Evolutionary conservation across 805 yeast genomes (phyloP).

Genomic region (Pichia occidentalis): DNA sequence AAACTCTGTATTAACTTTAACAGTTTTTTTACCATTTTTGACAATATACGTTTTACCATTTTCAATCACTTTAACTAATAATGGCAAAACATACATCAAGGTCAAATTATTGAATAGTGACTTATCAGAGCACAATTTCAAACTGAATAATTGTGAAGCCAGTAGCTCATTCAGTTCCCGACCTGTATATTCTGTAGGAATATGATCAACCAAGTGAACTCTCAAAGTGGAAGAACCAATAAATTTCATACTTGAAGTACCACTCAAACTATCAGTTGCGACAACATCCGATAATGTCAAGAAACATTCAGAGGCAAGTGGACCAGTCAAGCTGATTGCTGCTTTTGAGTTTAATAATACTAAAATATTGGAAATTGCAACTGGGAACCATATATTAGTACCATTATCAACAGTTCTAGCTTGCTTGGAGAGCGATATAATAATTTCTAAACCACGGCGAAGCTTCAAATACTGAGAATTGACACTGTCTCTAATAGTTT

Average conservation of each 20-base stretch:
- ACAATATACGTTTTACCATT: constrained; percentile 55
- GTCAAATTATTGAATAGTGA: constrained; percentile 61
- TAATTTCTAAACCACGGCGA: constrained; percentile 45
- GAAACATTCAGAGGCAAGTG: constrained; percentile 42
- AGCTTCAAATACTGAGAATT: constrained; percentile 32
- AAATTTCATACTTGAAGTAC: constrained; percentile 39
- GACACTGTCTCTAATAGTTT: constrained; percentile 45
- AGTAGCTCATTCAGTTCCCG: constrained; percentile 50
- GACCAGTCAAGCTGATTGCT: constrained; percentile 29
- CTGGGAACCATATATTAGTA: constrained; percentile 61
- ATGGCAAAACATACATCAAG: constrained; percentile 68
- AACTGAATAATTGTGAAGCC: constrained; percentile 64
- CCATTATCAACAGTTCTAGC: constrained; percentile 58
- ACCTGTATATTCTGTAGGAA: constrained; percentile 40
- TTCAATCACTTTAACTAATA: constrained; percentile 60
- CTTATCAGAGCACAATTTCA: constrained; percentile 70
- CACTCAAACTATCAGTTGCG: constrained; percentile 37
- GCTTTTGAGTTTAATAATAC: constrained; percentile 34
- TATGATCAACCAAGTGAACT: constrained; percentile 38
- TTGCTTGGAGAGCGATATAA: constrained; percentile 46
- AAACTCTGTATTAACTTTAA: constrained; percentile 54
- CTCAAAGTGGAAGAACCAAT: constrained; percentile 70
- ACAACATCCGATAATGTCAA: constrained; percentile 47
- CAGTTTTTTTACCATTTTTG: constrained; percentile 44
- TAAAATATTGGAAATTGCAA: constrained; percentile 48